Evolutionary conservation across 179 eudicot genomes (phyloP), one percentile per base, ranked within the genome.

Genomic region (Heliamphora pulchella): DNA sequence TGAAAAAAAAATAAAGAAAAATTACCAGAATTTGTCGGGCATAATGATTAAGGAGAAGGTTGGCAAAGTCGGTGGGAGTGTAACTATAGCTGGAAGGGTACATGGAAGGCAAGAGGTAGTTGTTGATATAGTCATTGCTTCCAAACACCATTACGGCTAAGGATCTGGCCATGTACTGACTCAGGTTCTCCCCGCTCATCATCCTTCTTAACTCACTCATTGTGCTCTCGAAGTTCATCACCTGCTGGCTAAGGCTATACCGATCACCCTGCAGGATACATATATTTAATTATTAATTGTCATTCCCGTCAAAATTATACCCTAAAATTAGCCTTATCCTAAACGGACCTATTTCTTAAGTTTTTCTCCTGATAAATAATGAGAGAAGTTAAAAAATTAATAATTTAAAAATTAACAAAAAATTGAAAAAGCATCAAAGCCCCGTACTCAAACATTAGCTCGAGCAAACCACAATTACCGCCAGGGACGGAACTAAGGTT

Each of bases 121-220:
- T 94, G 91, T 96, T 96, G 79, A 96, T 86, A 87, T 96, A 96
- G 88, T 96, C 99, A 68, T 91, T 94, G 88, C 97, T 96, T 14
- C 99, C 99, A 50, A 94, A 84, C 10, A 92, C 91, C 76, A 96
- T 78, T 44, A 96, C 88, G 4, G 83, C 91, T 54, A 96, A 83
- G 54, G 94, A 87, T 46, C 77, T 89, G 18, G 90, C 70, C 8
- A 96, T 83, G 82, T 90, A 85, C 54, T 80, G 81, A 31, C 61
- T 84, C 20, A 94, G 78, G 22, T 87, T 78, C 1, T 22, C 61
- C 0, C 83, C 87, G 48, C 76, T 82, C 90, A 94, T 87, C 83
- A 87, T 84, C 31, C 75, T 79, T 65, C 87, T 77, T 41, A 96
- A 58, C 78, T 88, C 87, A 63, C 80, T 84, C 79, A 87, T 77